Base-by-base conservation (phyloP, 2,329 filamentous ascomycete genomes). In the Chaetomium olivaceum region DNA sequence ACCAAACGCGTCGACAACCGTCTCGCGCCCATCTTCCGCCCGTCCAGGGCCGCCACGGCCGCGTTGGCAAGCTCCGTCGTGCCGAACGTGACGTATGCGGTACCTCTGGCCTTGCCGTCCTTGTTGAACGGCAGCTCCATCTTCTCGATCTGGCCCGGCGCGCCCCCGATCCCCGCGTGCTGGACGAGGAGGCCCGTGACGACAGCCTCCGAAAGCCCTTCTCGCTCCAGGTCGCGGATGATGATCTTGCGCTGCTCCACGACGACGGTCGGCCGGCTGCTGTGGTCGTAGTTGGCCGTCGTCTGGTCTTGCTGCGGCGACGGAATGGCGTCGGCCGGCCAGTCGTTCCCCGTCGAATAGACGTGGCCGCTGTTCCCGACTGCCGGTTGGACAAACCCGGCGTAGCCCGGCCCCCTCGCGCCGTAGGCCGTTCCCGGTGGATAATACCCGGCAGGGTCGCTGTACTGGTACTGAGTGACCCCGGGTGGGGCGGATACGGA, bases 241-340 rank as follows among this genome's bases (percentile, higher is more conserved):
- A 69, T 23, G 54, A 71, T 68, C 5, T 63, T 68, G 60, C 67
- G 68, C 25, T 58, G 46, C 23, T 68, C 63, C 25, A 62, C 14
- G 25, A 39, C 19, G 25, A 64, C 57, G 58, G 23, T 21, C 23
- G 25, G 36, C 1, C 48, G 43, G 31, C 23, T 36, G 64, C 6
- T 29, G 27, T 29, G 3, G 27, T 6, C n/a, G 56, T 64, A n/a
- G 19, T 27, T 4, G 23, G 23, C 11, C 8, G 23, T 16, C n/a
- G n/a, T 48, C 19, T 48, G 23, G 16, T 31, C 36, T 31, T n/a
- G 12, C n/a, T n/a, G 29, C 21, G 48, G 39, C 25, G 62, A 29
- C n/a, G 39, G 48, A n/a, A 14, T 19, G 31, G 46, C 8, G 5
- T 36, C 59, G 23, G 46, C 8, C 1, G 36, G 25, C 43, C 43